Evolutionary conservation across 768 basidiomycete genomes (phyloP).

Genomic region (Pleurotus tuber-regium): DNA sequence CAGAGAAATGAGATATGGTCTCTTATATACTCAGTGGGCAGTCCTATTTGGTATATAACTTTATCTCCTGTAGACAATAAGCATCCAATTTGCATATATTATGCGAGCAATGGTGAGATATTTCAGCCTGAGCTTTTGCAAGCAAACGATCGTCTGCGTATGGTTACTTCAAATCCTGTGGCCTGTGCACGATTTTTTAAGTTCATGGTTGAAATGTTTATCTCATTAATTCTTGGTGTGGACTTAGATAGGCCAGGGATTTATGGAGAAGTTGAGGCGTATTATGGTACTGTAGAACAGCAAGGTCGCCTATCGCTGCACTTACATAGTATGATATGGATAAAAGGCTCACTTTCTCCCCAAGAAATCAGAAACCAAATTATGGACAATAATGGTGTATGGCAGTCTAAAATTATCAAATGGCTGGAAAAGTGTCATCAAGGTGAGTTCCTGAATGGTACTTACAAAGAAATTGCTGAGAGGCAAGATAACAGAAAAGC

Average conservation of each 20-base stretch:
- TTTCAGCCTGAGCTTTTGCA: not conserved
- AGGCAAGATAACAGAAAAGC: not conserved
- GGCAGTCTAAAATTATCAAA: slow-evolving; percentile 20
- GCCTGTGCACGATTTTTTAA: too few species aligned
- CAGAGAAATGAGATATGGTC: not conserved
- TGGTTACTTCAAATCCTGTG: too few species aligned
- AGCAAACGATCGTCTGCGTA: not conserved
- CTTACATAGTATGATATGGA: not conserved
- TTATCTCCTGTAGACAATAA: too few species aligned
- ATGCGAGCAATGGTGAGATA: not conserved
- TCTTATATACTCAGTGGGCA: too few species aligned
- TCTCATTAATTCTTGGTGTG: not conserved
- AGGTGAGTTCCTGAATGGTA: slow-evolving; percentile 28
- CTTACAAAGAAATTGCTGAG: slow-evolving; percentile 15
- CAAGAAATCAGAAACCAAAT: not conserved
- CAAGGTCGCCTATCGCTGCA: not conserved
- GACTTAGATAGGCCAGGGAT: not conserved
- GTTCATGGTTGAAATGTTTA: not conserved
- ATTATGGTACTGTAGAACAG: not conserved
- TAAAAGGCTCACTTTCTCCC: not conserved
- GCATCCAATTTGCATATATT: too few species aligned
- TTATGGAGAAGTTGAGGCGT: not conserved
- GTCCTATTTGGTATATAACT: too few species aligned
- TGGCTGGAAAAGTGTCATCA: slow-evolving; percentile 30
- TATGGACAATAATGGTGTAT: not conserved